A percentile compares a stretch with the other conserved stretches of the same genome.
Evolutionary conservation across 768 basidiomycete genomes (phyloP).

Genomic region (Boletus sensibilis): DNA sequence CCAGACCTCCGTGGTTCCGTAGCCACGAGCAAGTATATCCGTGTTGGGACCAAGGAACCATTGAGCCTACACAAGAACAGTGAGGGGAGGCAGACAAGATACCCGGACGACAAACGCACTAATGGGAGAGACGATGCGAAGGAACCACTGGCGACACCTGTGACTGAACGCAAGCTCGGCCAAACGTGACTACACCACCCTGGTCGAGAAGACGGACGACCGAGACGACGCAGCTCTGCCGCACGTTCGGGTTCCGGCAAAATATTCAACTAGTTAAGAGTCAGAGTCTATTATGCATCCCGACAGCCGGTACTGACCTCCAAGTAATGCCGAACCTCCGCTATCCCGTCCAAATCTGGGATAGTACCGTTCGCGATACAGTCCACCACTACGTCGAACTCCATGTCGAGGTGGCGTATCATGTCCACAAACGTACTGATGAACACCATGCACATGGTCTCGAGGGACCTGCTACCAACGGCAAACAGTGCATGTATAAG

Average conservation of each 20-base stretch:
- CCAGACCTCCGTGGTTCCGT: slow-evolving; percentile 5
- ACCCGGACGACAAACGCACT: background rate
- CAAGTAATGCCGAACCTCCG: slow-evolving; percentile 2
- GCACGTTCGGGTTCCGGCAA: slow-evolving; percentile 4
- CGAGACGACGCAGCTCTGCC: slow-evolving; percentile 11
- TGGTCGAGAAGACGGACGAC: slow-evolving; percentile 12
- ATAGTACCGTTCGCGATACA: slow-evolving; percentile 13
- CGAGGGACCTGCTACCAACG: slow-evolving; percentile 2
- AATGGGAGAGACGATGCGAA: slow-evolving; percentile 12
- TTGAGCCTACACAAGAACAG: slow-evolving; percentile 1
- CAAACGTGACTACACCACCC: slow-evolving; percentile 15
- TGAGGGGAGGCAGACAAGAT: background rate
- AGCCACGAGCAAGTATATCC: background rate
- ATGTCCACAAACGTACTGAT: slow-evolving; percentile 12
- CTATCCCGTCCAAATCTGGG: slow-evolving; percentile 5
- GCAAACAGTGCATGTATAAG: slow-evolving; percentile 11
- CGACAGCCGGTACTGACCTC: background rate
- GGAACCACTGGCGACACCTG: slow-evolving; percentile 7
- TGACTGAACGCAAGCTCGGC: slow-evolving; percentile 12
- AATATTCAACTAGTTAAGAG: background rate
- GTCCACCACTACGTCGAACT: slow-evolving; percentile 12
- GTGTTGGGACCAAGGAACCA: slow-evolving; percentile 12
- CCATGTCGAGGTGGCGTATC: slow-evolving; percentile 7
- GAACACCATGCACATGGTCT: slow-evolving; percentile 5
- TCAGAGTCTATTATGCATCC: background rate